Percentiles rank a stretch among this genome's conserved stretches.
Conservation (phyloP, 1,139 yeast genomes). For the Kodamaea plutei region DNA sequence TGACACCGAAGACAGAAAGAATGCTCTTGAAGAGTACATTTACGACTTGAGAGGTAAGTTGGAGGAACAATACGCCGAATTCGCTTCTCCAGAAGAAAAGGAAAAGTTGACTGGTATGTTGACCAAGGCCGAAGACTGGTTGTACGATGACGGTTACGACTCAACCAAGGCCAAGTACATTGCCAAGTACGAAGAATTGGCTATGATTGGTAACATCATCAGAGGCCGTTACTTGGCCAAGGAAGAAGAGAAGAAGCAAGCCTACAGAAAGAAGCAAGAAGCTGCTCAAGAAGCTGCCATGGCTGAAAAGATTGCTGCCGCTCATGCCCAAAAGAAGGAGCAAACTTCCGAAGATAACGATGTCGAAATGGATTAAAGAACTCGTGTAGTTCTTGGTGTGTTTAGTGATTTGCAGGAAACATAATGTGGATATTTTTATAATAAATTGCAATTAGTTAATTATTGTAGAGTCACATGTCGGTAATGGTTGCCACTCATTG, state of each 20-base stretch:
- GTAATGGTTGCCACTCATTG: no score
- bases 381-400: no score
- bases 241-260: conserved; percentile 93
- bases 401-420: no score
- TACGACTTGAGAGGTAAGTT: conserved; percentile 96
- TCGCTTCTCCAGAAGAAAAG: conserved; percentile 91
- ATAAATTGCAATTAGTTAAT: no score
- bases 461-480: no score
- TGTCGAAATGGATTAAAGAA: conserved; percentile 34
- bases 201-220: conserved; percentile 89
- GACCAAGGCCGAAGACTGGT: conserved; percentile 93
- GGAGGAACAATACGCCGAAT: conserved; percentile 84
- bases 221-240: conserved; percentile 93
- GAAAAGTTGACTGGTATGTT: conserved; percentile 68
- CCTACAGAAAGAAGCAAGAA: conserved; percentile 81
- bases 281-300: conserved; percentile 81
- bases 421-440: no score
- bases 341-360: conserved; percentile 27
- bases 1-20: conserved; percentile 98
- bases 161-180: conserved; percentile 94
- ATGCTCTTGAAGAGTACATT: conserved; percentile 96
- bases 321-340: conserved; percentile 49
- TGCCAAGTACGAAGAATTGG: conserved; percentile 97
- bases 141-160: conserved; percentile 96
- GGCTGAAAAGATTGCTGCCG: conserved; percentile 89